A percentile compares a stretch with the other conserved stretches of the same genome.
Conservation (phyloP, 2,329 filamentous ascomycete genomes). For the Apiospora rasikravindrae region DNA sequence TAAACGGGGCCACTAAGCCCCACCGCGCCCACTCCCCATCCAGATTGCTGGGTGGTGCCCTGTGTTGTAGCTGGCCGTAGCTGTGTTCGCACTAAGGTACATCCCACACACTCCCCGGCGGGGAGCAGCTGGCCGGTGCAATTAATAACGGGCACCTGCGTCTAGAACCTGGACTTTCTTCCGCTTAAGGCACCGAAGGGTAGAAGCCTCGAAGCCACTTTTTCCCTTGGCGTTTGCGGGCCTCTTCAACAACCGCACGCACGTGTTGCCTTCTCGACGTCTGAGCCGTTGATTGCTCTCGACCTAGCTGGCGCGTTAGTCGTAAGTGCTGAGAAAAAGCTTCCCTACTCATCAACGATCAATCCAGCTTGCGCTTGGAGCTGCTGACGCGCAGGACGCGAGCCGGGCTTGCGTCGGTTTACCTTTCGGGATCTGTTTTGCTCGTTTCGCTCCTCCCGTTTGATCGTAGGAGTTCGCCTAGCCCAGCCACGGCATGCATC, state of each 20-base stretch:
- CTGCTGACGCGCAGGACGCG: not conserved
- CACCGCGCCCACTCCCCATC: not conserved
- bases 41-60: conserved; percentile 11
- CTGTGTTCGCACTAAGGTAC: not conserved
- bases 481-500: not conserved
- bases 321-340: conserved; percentile 9
- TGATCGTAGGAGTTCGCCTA: not conserved
- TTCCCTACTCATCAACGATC: not conserved
- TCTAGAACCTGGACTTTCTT: not conserved
- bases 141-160: not conserved
- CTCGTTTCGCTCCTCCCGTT: not conserved
- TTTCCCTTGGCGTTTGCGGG: not conserved
- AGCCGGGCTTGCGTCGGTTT: not conserved
- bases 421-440: not conserved
- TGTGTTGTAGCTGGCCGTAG: not conserved
- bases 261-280: conserved; percentile 7
- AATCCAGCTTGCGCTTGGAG: not conserved
- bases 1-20: not conserved
- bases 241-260: not conserved
- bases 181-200: conserved; percentile 7
- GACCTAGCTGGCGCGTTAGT: no score
- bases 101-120: not conserved
- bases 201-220: not conserved
- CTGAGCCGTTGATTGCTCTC: not conserved
- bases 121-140: not conserved